Conservation (phyloP, 345 rosid genomes). For the Clarkia xantiana region DNA sequence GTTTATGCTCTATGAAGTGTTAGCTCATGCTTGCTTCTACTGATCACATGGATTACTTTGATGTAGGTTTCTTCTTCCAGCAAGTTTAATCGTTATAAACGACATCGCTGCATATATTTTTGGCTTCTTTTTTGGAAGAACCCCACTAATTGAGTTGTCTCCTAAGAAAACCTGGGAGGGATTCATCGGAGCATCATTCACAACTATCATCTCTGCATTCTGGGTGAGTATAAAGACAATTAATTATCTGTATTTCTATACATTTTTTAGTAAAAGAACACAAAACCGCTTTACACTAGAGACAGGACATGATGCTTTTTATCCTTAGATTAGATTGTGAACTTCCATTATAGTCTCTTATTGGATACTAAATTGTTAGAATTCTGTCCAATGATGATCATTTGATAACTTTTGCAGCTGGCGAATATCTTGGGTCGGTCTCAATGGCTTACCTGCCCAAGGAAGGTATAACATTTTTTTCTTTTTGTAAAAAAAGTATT, state of each 20-base stretch:
- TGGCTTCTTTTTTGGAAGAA: slow-evolving; percentile 96
- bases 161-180: slow-evolving; percentile 99
- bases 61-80: slow-evolving; percentile 96
- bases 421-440: slow-evolving; percentile 82
- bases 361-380: too few species aligned
- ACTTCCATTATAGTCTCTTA: too few species aligned
- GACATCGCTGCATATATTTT: slow-evolving; percentile 76
- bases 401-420: slow-evolving; percentile 54
- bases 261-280: too few species aligned
- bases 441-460: slow-evolving; percentile 90
- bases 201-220: slow-evolving; percentile 86
- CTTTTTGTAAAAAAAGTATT: slow-evolving; percentile 7
- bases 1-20: too few species aligned
- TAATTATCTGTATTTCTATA: too few species aligned
- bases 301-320: too few species aligned
- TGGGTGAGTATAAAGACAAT: slow-evolving; percentile 38
- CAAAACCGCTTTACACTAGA: too few species aligned
- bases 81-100: slow-evolving; percentile 81
- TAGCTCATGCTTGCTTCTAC: too few species aligned
- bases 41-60: too few species aligned
- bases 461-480: slow-evolving; percentile 46
- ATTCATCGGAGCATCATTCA: slow-evolving; percentile 82
- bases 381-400: too few species aligned
- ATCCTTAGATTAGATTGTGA: too few species aligned
- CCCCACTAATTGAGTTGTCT: slow-evolving; percentile 87